Percentiles rank a stretch among this genome's conserved stretches.
phyloP scores from a whole-genome alignment of 148 eudicot genomes.

The Chenopodium formosanum region DNA sequence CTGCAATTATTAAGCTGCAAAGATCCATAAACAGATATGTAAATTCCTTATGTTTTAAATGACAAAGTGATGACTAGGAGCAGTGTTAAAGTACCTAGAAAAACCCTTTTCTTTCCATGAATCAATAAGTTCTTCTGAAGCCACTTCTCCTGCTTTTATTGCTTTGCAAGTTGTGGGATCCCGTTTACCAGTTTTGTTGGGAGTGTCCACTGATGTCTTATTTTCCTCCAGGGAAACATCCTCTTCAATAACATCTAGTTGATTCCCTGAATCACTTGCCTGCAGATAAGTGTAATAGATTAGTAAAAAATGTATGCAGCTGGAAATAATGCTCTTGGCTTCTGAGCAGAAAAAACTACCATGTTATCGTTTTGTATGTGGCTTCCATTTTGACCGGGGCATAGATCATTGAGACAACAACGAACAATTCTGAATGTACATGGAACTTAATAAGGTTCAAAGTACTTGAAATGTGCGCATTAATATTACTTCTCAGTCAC shows the following conservation, averaged over 20 bases:
- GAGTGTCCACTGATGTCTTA: constrained; percentile 28
- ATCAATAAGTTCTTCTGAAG: constrained; percentile 57
- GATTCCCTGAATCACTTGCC: constrained; percentile 41
- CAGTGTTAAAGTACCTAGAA: constrained; percentile 54
- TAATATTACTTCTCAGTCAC: background rate
- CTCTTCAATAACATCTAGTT: constrained; percentile 40
- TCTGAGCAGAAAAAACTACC: constrained; percentile 22
- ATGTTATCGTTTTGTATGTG: constrained; percentile 30
- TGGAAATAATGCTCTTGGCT: background rate
- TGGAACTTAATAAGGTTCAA: background rate
- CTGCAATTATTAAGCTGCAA: constrained; percentile 79
- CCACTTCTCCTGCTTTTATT: constrained; percentile 69
- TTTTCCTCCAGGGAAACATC: constrained; percentile 27
- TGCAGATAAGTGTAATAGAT: constrained; percentile 26
- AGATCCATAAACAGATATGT: constrained; percentile 1
- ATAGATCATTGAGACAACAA: constrained; percentile 53
- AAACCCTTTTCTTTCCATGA: constrained; percentile 88
- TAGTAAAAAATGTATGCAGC: constrained; percentile 5
- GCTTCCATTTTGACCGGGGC: constrained; percentile 38
- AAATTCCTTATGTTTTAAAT: constrained; percentile 4
- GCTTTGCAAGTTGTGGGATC: constrained; percentile 41
- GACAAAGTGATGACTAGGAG: background rate
- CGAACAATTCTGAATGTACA: constrained; percentile 57
- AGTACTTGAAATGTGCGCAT: constrained; percentile 4
- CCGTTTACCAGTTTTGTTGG: constrained; percentile 32